Evolutionary conservation across 495 filamentous ascomycete species (phyloP), one percentile per base, ranked within the genome.

Genomic region (Hypoxylon rickii): DNA sequence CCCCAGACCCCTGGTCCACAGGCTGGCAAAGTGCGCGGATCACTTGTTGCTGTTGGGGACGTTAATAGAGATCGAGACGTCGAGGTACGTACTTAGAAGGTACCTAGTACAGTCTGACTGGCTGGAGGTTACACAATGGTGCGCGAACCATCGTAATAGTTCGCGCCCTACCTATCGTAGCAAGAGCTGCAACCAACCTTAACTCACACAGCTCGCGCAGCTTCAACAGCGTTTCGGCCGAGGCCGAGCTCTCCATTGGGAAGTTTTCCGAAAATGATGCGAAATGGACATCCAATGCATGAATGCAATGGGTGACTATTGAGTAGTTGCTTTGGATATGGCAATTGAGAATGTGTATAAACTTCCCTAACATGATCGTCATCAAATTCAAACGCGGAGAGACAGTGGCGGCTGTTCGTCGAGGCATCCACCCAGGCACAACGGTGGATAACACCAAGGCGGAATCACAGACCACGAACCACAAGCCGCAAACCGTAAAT

Each of bases 341-440:
- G 18, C 7, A 15, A 24, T 40, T 21, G 33, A 44, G 13, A 12
- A 52, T 55, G 58, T 61, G 58, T 55, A 55, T 24, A 51, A 61
- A 50, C 57, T 18, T 42, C 18, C 17, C 29, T 29, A 17, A n/a
- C n/a, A n/a, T n/a, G 22, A 44, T 3, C n/a, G n/a, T 16, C 32
- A 31, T 36, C 21, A n/a, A 38, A 26, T 55, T 38, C 19, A 40
- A 29, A 46, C 21, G 46, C 13, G 37, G 37, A 39, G 41, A 42
- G 42, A 17, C 26, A 3, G 47, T 22, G 12, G 13, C 11, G 43
- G 37, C 29, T 1, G 38, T 32, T 31, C 33, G 37, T 44, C 12
- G 44, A 62, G 58, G 52, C 52, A 24, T 62, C 58, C 38, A 39
- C 47, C 43, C 20, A 49, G 52, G 52, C 52, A 53, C n/a, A 51